Evolutionary conservation across 768 basidiomycete genomes (phyloP).

Genomic region (Russula sp.): DNA sequence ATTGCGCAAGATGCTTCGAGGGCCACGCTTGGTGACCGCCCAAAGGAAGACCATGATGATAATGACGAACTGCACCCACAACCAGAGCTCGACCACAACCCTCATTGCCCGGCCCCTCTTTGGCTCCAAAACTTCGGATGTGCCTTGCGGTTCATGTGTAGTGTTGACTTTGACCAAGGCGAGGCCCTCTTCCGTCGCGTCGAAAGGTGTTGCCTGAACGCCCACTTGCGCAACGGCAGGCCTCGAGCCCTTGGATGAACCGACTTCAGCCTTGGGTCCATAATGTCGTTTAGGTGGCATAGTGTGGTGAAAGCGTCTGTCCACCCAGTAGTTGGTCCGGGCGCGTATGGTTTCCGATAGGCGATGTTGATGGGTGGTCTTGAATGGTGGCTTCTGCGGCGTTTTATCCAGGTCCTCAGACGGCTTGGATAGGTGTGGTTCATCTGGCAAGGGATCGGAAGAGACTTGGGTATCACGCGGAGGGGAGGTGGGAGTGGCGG

Average conservation of each 20-base stretch:
- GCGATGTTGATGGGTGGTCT: constrained; percentile 27
- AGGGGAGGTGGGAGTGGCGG: constrained; percentile 16
- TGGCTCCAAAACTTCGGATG: background rate
- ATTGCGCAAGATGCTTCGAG: constrained; percentile 57
- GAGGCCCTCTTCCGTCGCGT: background rate
- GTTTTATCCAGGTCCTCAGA: constrained; percentile 18
- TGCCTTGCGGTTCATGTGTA: background rate
- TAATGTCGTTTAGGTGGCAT: constrained; percentile 1
- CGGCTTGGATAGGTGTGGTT: constrained; percentile 22
- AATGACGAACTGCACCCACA: constrained; percentile 77
- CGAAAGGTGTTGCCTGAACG: constrained; percentile 6
- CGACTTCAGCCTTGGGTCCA: background rate
- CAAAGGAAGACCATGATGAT: constrained; percentile 73
- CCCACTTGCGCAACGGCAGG: constrained; percentile 6
- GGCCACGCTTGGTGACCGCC: constrained; percentile 74
- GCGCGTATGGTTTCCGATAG: constrained; percentile 49
- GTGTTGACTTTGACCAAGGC: background rate
- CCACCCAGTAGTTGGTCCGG: constrained; percentile 55
- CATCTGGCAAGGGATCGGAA: constrained; percentile 21
- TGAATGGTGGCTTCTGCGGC: constrained; percentile 19
- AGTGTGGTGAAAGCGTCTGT: constrained; percentile 45
- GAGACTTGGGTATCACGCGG: background rate
- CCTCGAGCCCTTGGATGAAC: background rate
- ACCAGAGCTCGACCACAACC: constrained; percentile 68
- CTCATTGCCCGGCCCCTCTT: constrained; percentile 32